phyloP scores from a whole-genome alignment of 352 stramenopile genomes.

The Globisporangium recalcitrans region DNA sequence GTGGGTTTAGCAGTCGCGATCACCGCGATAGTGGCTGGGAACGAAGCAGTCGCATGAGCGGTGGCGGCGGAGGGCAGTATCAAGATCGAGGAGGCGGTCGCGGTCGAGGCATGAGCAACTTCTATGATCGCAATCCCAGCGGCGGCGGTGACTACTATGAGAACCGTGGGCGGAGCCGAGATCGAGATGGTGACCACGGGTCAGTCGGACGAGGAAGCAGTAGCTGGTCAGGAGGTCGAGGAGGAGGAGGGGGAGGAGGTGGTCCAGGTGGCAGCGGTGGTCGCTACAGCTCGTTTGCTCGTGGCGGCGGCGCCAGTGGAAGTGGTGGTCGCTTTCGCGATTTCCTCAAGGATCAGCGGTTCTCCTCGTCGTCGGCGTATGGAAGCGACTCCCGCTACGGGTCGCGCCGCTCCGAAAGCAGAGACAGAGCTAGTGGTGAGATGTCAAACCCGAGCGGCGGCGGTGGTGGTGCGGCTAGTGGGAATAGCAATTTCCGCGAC shows the following conservation, averaged over 20 bases:
- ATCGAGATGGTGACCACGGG: constrained; percentile 29
- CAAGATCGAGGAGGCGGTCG: constrained; percentile 15
- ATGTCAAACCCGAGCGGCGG: constrained; percentile 1
- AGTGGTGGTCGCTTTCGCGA: constrained; percentile 28
- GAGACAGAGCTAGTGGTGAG: constrained; percentile 36
- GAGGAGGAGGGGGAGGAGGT: constrained; percentile 14
- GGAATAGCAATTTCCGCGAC: constrained; percentile 27
- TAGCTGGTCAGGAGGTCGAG: constrained; percentile 13
- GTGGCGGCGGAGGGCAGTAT: constrained; percentile 23
- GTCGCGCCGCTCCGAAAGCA: constrained; percentile 30
- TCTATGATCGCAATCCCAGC: constrained; percentile 19
- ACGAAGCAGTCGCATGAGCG: constrained; percentile 19
- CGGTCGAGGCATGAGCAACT: constrained; percentile 18
- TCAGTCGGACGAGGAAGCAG: constrained; percentile 16
- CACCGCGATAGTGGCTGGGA: constrained; percentile 14
- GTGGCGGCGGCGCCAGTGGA: constrained; percentile 1
- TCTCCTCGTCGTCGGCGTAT: not conserved
- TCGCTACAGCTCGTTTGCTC: constrained; percentile 14
- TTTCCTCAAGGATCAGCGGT: constrained; percentile 31
- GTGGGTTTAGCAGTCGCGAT: constrained; percentile 26
- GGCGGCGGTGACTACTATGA: constrained; percentile 30
- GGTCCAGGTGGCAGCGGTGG: constrained; percentile 17
- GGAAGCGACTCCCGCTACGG: constrained; percentile 22
- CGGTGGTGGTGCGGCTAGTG: constrained; percentile 7
- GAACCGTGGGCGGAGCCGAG: constrained; percentile 25